phyloP scores from a whole-genome alignment of 768 basidiomycete species.

The Candolleomyces efflorescens region DNA sequence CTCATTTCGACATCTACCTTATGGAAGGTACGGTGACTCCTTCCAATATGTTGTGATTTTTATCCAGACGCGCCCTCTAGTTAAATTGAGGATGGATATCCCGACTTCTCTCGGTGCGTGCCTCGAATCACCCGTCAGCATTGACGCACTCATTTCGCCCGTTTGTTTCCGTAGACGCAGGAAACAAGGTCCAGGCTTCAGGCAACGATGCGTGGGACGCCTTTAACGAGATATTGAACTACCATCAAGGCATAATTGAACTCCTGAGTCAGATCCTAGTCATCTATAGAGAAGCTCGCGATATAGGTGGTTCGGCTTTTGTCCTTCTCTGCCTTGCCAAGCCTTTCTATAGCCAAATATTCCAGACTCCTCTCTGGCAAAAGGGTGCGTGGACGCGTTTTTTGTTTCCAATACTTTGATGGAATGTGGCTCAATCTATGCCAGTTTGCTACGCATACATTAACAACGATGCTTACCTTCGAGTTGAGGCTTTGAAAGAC shows the following conservation, averaged over 20 bases:
- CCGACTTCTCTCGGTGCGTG: slow-evolving; percentile 20
- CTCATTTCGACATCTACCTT: slow-evolving; percentile 22
- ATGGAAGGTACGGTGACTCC: slow-evolving; percentile 12
- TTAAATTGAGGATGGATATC: slow-evolving; percentile 19
- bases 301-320: slow-evolving; percentile 26
- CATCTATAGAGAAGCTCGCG: slow-evolving; percentile 25
- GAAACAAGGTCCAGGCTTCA: slow-evolving; percentile 14
- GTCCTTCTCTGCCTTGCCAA: slow-evolving; percentile 29
- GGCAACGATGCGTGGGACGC: slow-evolving; percentile 22
- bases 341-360: slow-evolving; percentile 21
- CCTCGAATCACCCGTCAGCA: not conserved
- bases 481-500: slow-evolving; percentile 26
- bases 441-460: slow-evolving; percentile 22
- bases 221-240: slow-evolving; percentile 21
- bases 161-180: slow-evolving; percentile 14
- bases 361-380: slow-evolving; percentile 22
- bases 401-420: not conserved
- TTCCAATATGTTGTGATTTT: too few species aligned
- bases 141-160: not conserved
- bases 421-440: not conserved
- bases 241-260: slow-evolving; percentile 17
- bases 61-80: too few species aligned
- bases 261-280: slow-evolving; percentile 25
- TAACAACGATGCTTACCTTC: slow-evolving; percentile 24
- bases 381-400: slow-evolving; percentile 17